phyloP scores from a whole-genome alignment of 768 basidiomycete genomes.

The Tylopilus plumbeoviolaceoides region DNA sequence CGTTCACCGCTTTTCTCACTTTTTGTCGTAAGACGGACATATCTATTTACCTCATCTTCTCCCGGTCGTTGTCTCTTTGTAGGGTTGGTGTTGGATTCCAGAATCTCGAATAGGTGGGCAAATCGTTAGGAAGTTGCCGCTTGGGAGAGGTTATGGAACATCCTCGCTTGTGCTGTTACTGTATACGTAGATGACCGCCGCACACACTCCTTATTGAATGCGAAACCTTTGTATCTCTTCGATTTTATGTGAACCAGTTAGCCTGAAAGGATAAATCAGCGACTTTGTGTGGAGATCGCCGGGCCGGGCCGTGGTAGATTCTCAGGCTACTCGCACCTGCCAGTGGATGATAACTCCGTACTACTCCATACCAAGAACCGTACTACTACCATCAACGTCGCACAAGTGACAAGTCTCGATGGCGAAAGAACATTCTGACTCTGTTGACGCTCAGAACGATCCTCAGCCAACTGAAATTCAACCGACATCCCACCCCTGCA shows the following conservation, averaged over 20 bases:
- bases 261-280: too few species aligned
- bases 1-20: slow-evolving; percentile 13
- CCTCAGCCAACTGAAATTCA: not conserved
- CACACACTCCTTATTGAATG: slow-evolving; percentile 13
- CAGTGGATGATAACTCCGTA: too few species aligned
- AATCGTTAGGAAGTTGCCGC: slow-evolving; percentile 6
- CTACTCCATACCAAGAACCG: too few species aligned
- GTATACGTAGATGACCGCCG: not conserved
- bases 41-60: not conserved
- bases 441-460: not conserved
- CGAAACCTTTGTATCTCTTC: slow-evolving; percentile 2
- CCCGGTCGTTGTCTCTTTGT: slow-evolving; percentile 4
- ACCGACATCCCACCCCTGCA: not conserved
- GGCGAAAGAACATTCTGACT: slow-evolving; percentile 4
- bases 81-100: slow-evolving; percentile 3
- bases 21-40: slow-evolving; percentile 16
- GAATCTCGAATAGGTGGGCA: not conserved
- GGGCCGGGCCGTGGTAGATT: not conserved
- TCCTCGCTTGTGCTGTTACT: not conserved
- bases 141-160: slow-evolving; percentile 1
- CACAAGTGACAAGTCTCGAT: too few species aligned
- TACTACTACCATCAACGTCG: too few species aligned
- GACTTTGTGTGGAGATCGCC: too few species aligned
- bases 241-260: not conserved
- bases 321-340: not conserved